A percentile compares a stretch with the other conserved stretches of the same genome.
phyloP scores from a whole-genome alignment of 2,329 filamentous ascomycete genomes.

The Magnaporthiopsis rhizophila region DNA sequence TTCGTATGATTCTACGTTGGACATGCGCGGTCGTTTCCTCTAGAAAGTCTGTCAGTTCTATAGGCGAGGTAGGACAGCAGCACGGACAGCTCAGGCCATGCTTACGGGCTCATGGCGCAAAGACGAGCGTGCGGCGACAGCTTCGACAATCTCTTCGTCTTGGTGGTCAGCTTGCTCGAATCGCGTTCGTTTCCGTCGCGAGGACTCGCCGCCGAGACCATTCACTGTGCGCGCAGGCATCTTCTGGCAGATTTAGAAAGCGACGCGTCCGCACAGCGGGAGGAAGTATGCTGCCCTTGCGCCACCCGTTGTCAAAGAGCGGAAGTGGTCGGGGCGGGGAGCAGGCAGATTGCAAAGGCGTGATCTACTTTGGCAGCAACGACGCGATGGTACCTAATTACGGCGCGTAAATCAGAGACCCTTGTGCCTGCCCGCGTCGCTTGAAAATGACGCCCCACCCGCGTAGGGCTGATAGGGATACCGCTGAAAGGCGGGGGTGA shows the following conservation, averaged over 20 bases:
- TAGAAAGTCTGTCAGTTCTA: conserved; percentile 4
- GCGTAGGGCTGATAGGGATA: background rate
- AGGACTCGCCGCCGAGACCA: conserved; percentile 16
- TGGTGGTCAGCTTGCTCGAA: conserved; percentile 23
- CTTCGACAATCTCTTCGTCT: conserved; percentile 25
- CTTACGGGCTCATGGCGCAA: conserved; percentile 31
- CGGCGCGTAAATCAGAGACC: conserved; percentile 1
- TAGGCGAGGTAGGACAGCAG: too few species aligned
- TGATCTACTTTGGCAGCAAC: background rate
- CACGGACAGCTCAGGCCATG: conserved; percentile 4
- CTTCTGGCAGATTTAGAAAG: background rate
- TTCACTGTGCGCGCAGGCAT: conserved; percentile 23
- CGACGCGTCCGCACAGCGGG: background rate
- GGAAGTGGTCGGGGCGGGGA: background rate
- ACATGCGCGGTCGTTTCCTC: conserved; percentile 19
- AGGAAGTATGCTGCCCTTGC: background rate
- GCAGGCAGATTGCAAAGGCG: background rate
- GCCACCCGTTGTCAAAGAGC: background rate
- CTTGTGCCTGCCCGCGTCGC: background rate
- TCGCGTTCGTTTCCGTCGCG: conserved; percentile 33
- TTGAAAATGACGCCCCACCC: background rate
- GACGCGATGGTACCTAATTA: background rate
- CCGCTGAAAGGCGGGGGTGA: background rate
- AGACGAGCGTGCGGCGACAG: conserved; percentile 33
- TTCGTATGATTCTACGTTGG: background rate